phyloP scores from a whole-genome alignment of 116 monocot species.

The Phalaenopsis hybrid region DNA sequence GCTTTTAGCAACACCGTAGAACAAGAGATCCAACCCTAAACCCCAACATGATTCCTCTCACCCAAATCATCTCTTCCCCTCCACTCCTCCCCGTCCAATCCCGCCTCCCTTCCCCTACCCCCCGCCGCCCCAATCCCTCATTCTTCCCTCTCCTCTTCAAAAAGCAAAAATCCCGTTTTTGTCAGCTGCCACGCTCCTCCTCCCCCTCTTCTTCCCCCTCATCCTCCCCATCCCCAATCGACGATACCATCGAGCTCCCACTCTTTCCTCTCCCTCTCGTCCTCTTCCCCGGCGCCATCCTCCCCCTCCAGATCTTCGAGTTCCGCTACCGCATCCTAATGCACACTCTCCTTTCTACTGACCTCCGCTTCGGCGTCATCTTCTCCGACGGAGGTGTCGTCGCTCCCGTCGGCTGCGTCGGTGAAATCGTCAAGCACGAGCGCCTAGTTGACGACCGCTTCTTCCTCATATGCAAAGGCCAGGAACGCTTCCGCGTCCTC shows the following conservation, averaged over 20 bases:
- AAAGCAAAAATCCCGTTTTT: background rate
- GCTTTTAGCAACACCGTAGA: background rate
- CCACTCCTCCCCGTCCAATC: conserved; percentile 5
- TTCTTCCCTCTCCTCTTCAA: background rate
- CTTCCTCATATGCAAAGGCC: conserved; percentile 63
- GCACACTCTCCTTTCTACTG: conserved; percentile 52
- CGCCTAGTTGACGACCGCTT: conserved; percentile 48
- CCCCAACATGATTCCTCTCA: conserved; percentile 8
- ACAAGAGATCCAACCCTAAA: background rate
- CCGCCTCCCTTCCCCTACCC: background rate
- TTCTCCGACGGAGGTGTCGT: conserved; percentile 32
- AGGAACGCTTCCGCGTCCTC: conserved; percentile 54
- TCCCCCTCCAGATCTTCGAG: conserved; percentile 62
- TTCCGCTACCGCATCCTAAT: conserved; percentile 69
- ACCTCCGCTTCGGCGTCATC: conserved; percentile 52
- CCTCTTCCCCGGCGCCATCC: conserved; percentile 45
- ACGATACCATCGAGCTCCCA: conserved; percentile 25
- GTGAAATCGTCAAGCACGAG: conserved; percentile 58
- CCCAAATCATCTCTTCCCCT: background rate
- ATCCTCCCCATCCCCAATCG: background rate
- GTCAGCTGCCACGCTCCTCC: conserved; percentile 4
- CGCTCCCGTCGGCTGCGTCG: conserved; percentile 56
- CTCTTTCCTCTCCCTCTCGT: conserved; percentile 56
- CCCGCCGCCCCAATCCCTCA: background rate
- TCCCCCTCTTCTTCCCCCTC: conserved; percentile 11